A percentile compares a stretch with the other conserved stretches of the same genome.
These are phyloP conservation scores for Castanea mollissima DNA, from an alignment of 306 rosid species.

Conservation along the genomic window DNA sequence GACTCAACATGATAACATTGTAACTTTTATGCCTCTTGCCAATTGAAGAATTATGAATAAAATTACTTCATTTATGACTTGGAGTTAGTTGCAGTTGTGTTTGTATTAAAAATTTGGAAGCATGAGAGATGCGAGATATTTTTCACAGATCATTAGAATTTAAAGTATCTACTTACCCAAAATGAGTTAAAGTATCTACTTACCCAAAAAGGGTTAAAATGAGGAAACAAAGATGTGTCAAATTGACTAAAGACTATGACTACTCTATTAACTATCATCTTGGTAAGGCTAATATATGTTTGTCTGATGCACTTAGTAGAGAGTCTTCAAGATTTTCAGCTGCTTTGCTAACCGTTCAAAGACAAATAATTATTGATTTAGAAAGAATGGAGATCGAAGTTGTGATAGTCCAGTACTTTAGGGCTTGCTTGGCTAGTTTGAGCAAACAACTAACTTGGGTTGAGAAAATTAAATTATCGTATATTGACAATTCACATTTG, in stretches of 20 bases:
- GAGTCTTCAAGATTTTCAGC: background rate
- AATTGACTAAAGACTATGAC: background rate
- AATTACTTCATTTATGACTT: background rate
- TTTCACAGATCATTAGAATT: background rate
- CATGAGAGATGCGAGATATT: background rate
- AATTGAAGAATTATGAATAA: background rate
- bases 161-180: background rate
- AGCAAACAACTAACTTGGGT: too few relatives aligned
- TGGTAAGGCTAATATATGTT: background rate
- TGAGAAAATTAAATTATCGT: too few relatives aligned
- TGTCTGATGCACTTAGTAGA: background rate
- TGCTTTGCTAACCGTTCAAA: background rate
- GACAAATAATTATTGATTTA: background rate
- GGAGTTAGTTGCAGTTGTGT: background rate
- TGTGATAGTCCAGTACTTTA: too few relatives aligned
- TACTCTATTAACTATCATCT: background rate
- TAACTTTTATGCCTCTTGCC: background rate
- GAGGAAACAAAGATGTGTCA: background rate
- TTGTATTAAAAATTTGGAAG: background rate
- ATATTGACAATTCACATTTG: too few relatives aligned
- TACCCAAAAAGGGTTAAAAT: background rate
- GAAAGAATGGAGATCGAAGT: background rate
- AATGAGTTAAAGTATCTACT: too few relatives aligned
- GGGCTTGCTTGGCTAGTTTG: background rate
- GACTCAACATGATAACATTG: background rate